Evolutionary conservation across 441 rosid species (phyloP), one percentile per base, ranked within the genome.

Genomic region (Syzygium syzygioides): DNA sequence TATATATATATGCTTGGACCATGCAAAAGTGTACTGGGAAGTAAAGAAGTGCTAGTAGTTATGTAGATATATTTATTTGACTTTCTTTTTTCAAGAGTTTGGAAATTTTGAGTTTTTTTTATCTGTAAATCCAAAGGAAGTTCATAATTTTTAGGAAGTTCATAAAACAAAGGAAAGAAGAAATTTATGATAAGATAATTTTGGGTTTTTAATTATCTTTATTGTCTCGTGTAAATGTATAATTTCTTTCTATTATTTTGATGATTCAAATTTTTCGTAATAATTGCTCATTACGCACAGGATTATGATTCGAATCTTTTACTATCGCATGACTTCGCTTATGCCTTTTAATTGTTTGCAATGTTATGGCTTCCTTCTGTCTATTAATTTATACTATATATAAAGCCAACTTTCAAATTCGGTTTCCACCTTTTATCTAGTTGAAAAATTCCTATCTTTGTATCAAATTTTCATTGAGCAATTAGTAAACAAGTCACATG

Each of bases 141-240:
- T 28, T 60, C 19, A 60, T 5, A 60, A 0, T n/a, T n/a, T n/a
- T 18, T 55, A 1, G 68, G 9, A 32, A 28, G 6, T 28, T 60
- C 19, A 60, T 5, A 60, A 0, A 1, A 2, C 2, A 28, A n/a
- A 60, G 19, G 34, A 6, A n/a, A 60, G n/a, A 60, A n/a, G n/a
- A 14, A 15, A 13, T 14, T 60, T n/a, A 13, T 59, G 28, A 60
- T 68, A 68, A 68, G 8, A 19, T 19, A 68, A 10, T 10, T 68
- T 34, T 34, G 37, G 4, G 20, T 34, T 37, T 20, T 48, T 62
- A 19, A 68, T 68, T 19, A 34, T 19, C 5, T 68, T 68, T 60
- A 3, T 59, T 60, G n/a, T 60, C 15, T 28, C 4, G 32, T 14
- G 68, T n/a, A 13, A 28, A 60, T 6, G 3, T 60, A n/a, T 14